Evolutionary conservation across 768 basidiomycete genomes (phyloP).

Genomic region (Lactarius vividus): DNA sequence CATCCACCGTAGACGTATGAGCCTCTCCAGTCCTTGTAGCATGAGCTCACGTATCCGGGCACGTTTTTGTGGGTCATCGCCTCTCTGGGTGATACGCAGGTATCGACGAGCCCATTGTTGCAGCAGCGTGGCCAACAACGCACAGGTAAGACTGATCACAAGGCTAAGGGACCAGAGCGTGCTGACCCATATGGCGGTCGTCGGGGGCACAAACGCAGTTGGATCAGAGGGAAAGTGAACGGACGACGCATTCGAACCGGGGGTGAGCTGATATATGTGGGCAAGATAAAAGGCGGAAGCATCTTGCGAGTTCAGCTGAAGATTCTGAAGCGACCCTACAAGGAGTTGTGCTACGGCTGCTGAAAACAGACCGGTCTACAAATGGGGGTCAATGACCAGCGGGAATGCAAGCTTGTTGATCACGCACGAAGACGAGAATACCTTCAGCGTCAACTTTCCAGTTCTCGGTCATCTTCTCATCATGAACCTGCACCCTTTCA

Average conservation of each 20-base stretch:
- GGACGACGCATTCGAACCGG: background rate
- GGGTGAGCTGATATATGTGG: conserved; percentile 9
- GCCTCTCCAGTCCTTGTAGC: background rate
- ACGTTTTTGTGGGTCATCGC: background rate
- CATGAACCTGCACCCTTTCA: background rate
- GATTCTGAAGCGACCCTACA: background rate
- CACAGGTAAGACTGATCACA: background rate
- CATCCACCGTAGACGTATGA: background rate
- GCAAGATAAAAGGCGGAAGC: conserved; percentile 4
- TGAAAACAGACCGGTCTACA: conserved; percentile 5
- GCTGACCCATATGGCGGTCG: background rate
- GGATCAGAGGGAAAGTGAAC: background rate
- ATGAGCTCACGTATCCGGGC: background rate
- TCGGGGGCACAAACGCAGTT: background rate
- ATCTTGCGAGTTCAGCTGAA: background rate
- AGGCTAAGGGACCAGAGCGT: background rate
- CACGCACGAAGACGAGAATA: conserved; percentile 6
- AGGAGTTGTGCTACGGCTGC: background rate
- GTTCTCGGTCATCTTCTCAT: conserved; percentile 3
- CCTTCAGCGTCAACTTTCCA: conserved; percentile 8
- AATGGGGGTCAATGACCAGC: background rate
- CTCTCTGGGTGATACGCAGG: background rate
- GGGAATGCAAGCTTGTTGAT: background rate
- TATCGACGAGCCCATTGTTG: background rate
- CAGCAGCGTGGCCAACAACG: background rate